Conservation (phyloP, 2,329 filamentous ascomycete species). For the Juglanconis oblonga region DNA sequence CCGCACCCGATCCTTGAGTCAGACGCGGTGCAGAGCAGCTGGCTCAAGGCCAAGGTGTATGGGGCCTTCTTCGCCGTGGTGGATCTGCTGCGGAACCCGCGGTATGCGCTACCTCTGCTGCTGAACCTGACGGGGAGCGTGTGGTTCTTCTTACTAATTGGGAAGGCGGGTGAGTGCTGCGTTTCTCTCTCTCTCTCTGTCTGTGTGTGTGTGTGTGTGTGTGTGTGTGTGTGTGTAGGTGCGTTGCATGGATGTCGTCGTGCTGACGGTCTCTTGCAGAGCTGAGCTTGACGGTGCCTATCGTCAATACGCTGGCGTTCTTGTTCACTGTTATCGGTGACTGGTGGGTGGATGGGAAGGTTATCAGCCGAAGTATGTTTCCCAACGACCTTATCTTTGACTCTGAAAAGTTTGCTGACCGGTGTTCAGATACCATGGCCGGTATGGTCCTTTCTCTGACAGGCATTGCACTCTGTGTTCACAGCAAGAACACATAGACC, state of each 20-base stretch:
- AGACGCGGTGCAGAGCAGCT: constrained; percentile 51
- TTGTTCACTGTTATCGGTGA: constrained; percentile 94
- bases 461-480: constrained; percentile 81
- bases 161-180: constrained; percentile 55
- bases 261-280: constrained; percentile 49
- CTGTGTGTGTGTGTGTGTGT: background rate
- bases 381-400: background rate
- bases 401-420: background rate
- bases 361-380: constrained; percentile 72
- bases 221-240: background rate
- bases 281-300: constrained; percentile 87
- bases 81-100: constrained; percentile 76
- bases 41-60: constrained; percentile 60
- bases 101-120: constrained; percentile 80
- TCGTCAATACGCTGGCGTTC: constrained; percentile 91
- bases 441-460: constrained; percentile 77
- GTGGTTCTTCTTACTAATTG: constrained; percentile 95
- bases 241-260: no score
- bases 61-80: constrained; percentile 70
- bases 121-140: constrained; percentile 89
- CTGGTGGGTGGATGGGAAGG: constrained; percentile 91
- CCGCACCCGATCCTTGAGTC: constrained; percentile 53
- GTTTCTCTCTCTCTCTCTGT: background rate
- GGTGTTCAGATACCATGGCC: constrained; percentile 67
- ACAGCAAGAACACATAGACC: constrained; percentile 49